Conservation (phyloP, 176 grass and related monocot genomes). For the Poa annua region DNA sequence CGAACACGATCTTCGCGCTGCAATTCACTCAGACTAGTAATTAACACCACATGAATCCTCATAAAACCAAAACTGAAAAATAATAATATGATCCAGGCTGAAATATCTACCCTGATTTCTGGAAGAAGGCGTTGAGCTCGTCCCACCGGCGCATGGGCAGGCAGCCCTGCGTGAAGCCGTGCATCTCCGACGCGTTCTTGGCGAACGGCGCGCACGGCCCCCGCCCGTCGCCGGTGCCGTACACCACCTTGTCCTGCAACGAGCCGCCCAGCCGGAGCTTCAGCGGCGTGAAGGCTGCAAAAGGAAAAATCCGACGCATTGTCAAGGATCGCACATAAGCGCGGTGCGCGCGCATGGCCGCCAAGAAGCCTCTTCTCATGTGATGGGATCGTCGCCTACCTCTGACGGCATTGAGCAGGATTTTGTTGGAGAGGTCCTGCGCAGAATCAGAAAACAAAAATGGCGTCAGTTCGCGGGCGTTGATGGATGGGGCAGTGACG, state of each 20-base stretch:
- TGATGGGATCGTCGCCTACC: constrained; percentile 48
- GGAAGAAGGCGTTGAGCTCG: constrained; percentile 79
- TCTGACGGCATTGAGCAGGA: constrained; percentile 81
- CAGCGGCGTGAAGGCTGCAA: constrained; percentile 65
- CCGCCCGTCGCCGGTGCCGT: constrained; percentile 30
- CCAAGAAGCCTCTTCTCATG: neutral
- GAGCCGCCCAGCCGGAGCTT: constrained; percentile 69
- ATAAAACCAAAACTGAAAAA: neutral
- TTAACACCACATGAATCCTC: neutral
- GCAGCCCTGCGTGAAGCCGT: constrained; percentile 69
- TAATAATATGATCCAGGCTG: neutral
- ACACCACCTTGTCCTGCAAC: constrained; percentile 71
- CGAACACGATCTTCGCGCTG: constrained; percentile 75
- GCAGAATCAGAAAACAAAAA: neutral
- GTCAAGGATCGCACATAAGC: neutral
- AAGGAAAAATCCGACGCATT: neutral
- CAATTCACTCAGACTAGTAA: too few relatives aligned
- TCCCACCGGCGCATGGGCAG: constrained; percentile 74
- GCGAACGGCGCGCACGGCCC: constrained; percentile 55
- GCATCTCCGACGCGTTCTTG: constrained; percentile 61
- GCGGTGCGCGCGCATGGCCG: neutral
- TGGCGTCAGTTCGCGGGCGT: neutral
- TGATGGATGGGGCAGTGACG: neutral
- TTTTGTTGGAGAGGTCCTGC: constrained; percentile 87
- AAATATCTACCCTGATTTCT: constrained; percentile 53